A percentile compares a stretch with the other conserved stretches of the same genome.
phyloP scores from a whole-genome alignment of 305 asterid species.

The Fraxinus latifolia region DNA sequence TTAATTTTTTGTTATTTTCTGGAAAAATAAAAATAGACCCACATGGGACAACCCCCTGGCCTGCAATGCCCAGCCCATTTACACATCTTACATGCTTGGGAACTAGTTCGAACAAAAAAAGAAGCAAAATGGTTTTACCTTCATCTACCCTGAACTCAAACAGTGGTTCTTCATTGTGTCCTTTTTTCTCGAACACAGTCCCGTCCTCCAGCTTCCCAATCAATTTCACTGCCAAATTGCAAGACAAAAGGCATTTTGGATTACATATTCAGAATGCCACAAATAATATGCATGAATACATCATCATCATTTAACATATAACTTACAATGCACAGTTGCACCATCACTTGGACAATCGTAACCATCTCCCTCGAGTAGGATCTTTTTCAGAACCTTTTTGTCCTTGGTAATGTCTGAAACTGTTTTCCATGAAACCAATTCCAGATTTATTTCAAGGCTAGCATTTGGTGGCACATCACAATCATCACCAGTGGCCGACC shows the following conservation, averaged over 20 bases:
- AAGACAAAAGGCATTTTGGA: neutral
- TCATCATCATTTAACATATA: neutral
- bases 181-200: slow-evolving; percentile 59
- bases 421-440: slow-evolving; percentile 77
- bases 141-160: slow-evolving; percentile 76
- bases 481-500: slow-evolving; percentile 52
- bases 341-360: slow-evolving; percentile 83
- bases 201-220: slow-evolving; percentile 77
- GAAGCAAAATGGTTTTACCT: slow-evolving; percentile 35
- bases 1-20: neutral
- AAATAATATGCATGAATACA: neutral
- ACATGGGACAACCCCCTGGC: neutral
- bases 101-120: neutral
- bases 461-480: slow-evolving; percentile 80
- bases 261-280: neutral
- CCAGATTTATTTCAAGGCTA: slow-evolving; percentile 52
- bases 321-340: slow-evolving; percentile 63
- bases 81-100: neutral
- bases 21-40: neutral
- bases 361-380: slow-evolving; percentile 75
- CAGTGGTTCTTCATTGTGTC: slow-evolving; percentile 57
- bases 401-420: slow-evolving; percentile 72
- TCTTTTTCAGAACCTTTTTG: slow-evolving; percentile 78
- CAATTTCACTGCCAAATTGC: slow-evolving; percentile 57
- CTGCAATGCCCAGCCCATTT: neutral